Evolutionary conservation across 129 eudicot species (phyloP).

Genomic region (Cynara cardunculus): DNA sequence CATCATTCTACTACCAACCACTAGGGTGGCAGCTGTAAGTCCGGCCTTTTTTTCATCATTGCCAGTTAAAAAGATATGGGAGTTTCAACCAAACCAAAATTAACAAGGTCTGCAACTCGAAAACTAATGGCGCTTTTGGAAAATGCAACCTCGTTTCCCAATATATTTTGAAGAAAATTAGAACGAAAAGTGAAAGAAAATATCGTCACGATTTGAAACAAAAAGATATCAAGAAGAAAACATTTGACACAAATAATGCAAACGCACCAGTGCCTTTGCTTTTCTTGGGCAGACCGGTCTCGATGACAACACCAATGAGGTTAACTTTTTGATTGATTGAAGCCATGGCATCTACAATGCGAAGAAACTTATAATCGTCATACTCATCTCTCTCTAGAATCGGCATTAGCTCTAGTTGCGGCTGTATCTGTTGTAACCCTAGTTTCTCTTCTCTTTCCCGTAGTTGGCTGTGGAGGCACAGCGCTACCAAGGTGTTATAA

Average conservation of each 20-base stretch:
- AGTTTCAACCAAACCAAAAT: not conserved
- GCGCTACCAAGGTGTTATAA: not conserved
- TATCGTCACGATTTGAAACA: not conserved
- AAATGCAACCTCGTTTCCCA: not conserved
- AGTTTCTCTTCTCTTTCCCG: not conserved
- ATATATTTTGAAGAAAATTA: not conserved
- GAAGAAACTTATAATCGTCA: constrained; percentile 58
- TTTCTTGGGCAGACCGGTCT: constrained; percentile 49
- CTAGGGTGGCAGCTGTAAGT: constrained; percentile 54
- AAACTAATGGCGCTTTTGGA: not conserved
- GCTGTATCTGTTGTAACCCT: constrained; percentile 20
- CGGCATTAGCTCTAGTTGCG: constrained; percentile 14
- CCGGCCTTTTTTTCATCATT: constrained; percentile 76
- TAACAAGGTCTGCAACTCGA: not conserved
- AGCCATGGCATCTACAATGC: constrained; percentile 52
- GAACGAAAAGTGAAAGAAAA: not conserved
- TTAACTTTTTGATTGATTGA: constrained; percentile 67
- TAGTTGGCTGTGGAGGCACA: not conserved
- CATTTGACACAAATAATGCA: not conserved
- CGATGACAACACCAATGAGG: constrained; percentile 63
- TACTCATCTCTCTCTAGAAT: constrained; percentile 1
- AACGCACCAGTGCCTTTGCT: constrained; percentile 74
- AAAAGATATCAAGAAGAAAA: not conserved
- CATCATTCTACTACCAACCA: constrained; percentile 72
- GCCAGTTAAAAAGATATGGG: constrained; percentile 18